Conservation (phyloP, 1,139 yeast species). For the Lodderomyces parapsilosis region DNA sequence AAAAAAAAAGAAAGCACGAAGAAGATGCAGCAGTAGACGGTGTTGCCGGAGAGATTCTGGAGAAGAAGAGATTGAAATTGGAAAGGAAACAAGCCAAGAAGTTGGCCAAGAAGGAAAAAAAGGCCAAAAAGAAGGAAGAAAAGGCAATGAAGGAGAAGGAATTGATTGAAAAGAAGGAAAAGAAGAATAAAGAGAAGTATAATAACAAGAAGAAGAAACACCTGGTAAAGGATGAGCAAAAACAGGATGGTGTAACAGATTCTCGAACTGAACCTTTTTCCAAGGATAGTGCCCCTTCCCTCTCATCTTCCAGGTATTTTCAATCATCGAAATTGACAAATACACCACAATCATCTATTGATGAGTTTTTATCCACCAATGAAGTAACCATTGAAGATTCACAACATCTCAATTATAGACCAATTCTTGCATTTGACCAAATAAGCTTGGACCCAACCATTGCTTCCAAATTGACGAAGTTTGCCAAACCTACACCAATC, state of each 20-base stretch:
- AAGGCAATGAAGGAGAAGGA: slow-evolving; percentile 46
- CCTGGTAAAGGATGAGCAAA: slow-evolving; percentile 38
- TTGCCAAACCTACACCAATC: slow-evolving; percentile 92
- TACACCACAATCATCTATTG: slow-evolving; percentile 55
- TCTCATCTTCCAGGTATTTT: slow-evolving; percentile 21
- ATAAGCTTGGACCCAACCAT: slow-evolving; percentile 58
- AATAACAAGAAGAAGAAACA: slow-evolving; percentile 47
- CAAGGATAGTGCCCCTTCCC: background rate
- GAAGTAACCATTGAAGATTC: slow-evolving; percentile 84
- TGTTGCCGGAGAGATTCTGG: slow-evolving; percentile 24
- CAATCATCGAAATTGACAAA: slow-evolving; percentile 28
- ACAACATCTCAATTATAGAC: slow-evolving; percentile 49
- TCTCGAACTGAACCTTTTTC: background rate
- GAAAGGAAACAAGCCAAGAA: slow-evolving; percentile 44
- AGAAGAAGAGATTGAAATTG: slow-evolving; percentile 27
- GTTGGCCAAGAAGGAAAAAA: slow-evolving; percentile 49
- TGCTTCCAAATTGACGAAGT: slow-evolving; percentile 57
- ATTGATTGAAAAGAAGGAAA: slow-evolving; percentile 41
- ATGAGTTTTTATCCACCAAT: slow-evolving; percentile 62
- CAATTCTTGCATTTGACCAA: slow-evolving; percentile 68
- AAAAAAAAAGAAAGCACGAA: slow-evolving; percentile 42
- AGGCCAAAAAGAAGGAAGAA: slow-evolving; percentile 34
- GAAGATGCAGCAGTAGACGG: slow-evolving; percentile 21
- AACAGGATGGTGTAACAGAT: slow-evolving; percentile 33
- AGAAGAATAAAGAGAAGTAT: slow-evolving; percentile 40